Conservation (phyloP, 108 stramenopile genomes). For the Epipyxis sp. region DNA sequence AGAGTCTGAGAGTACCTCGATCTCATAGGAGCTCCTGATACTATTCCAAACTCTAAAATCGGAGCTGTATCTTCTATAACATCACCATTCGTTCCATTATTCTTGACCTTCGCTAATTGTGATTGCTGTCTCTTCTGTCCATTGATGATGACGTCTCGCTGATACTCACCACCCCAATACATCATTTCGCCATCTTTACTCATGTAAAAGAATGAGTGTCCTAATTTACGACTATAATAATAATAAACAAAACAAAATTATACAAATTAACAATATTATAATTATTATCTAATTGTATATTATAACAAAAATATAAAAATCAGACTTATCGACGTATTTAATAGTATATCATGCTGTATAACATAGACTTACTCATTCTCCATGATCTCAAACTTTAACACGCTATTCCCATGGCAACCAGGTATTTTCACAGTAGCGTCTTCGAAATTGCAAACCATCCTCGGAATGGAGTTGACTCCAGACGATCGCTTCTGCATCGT, state of each 20-base stretch:
- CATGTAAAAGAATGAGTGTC: background rate
- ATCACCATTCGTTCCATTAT: background rate
- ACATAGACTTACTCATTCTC: conserved; percentile 24
- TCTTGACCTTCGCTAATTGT: background rate
- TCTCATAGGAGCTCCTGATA: background rate
- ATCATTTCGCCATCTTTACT: background rate
- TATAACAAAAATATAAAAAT: too few species aligned
- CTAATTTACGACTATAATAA: background rate
- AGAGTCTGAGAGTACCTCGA: too few species aligned
- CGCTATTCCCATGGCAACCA: conserved; percentile 18
- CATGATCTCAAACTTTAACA: conserved; percentile 1
- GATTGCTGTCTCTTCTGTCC: background rate
- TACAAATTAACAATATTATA: too few species aligned
- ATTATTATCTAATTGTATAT: too few species aligned
- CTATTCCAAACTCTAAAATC: background rate
- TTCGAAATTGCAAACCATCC: background rate
- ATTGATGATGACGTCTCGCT: background rate
- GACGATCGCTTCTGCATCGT: background rate
- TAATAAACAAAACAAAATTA: too few species aligned
- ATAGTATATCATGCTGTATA: background rate
- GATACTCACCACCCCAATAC: conserved; percentile 18
- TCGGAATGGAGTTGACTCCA: background rate
- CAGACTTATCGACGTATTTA: too few species aligned
- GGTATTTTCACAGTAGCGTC: conserved; percentile 7
- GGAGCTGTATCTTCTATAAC: background rate